Evolutionary conservation across 305 asterid species (phyloP), one percentile per base, ranked within the genome.

Genomic region (Rubia peregrina): DNA sequence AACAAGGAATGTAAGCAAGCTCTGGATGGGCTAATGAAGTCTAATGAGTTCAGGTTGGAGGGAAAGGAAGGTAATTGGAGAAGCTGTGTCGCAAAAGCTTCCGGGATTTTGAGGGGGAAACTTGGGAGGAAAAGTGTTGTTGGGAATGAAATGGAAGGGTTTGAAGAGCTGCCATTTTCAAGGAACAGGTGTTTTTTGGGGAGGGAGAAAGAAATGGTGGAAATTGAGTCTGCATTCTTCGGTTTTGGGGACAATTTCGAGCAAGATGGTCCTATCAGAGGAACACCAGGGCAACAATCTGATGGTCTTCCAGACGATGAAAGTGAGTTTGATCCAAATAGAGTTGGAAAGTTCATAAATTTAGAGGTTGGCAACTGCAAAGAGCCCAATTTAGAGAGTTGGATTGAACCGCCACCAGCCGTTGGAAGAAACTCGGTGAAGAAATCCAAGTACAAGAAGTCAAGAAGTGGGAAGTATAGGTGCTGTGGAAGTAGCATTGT

Each of bases 41-140:
- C 74, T 46, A 87, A 83, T 19, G 97, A 90, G 59, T 83, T 68
- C 73, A 86, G 70, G 48, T 72, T 90, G 77, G 96, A 90, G 64
- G 89, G 90, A 12, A 78, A 75, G 61, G 97, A 82, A 49, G 87
- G 95, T 0, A 86, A 86, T 61, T 90, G 97, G 97, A 85, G 96
- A 70, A 79, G 74, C 78, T 87, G 94, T 36, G 81, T 90, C 26
- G 76, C 89, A 0, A 89, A 75, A 81, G 83, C 95, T n/a, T 86
- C 85, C 4, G 85, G 80, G 51, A 82, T 92, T 61, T 69, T 92
- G 8, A 82, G 84, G 68, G 79, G 63, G 36, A 92, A 87, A 82
- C 91, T 92, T 17, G 98, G 98, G 21, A 76, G 98, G 80, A 90
- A 80, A 80, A 89, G 97, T 72, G 78, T 85, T 1, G 85, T 80